These are phyloP conservation scores for Puya raimondii DNA, from an alignment of 176 grass and related monocot species.

Conservation along the genomic window DNA sequence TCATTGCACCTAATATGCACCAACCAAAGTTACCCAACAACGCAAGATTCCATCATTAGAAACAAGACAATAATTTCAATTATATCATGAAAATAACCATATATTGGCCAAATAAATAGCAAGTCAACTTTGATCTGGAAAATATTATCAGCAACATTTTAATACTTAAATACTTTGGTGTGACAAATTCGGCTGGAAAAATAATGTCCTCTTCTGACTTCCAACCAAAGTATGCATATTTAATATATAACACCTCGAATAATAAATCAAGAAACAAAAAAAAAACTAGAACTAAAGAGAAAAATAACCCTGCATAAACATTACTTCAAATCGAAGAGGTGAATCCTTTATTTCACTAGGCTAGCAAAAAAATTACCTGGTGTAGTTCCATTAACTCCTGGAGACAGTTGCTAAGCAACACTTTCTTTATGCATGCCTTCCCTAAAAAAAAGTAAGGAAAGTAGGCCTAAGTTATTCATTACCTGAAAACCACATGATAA, in stretches of 20 bases:
- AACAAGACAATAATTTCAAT: too few species aligned
- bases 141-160: too few species aligned
- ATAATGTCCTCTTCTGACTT: too few species aligned
- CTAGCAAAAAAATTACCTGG: slow-evolving; percentile 44
- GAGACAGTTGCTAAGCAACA: slow-evolving; percentile 91
- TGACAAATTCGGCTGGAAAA: too few species aligned
- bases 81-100: too few species aligned
- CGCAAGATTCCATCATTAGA: too few species aligned
- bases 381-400: slow-evolving; percentile 99
- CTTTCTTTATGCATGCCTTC: slow-evolving; percentile 99
- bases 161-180: too few species aligned
- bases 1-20: too few species aligned
- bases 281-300: background rate
- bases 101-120: too few species aligned
- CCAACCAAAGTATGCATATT: too few species aligned
- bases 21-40: too few species aligned
- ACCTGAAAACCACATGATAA: background rate
- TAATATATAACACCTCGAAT: background rate
- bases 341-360: background rate
- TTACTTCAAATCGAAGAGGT: background rate
- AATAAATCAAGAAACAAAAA: background rate
- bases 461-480: background rate
- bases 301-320: background rate
- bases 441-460: slow-evolving; percentile 31
- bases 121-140: too few species aligned